A percentile compares a stretch with the other conserved stretches of the same genome.
phyloP scores from a whole-genome alignment of 2,329 filamentous ascomycete species.

The Curvularia sp. region DNA sequence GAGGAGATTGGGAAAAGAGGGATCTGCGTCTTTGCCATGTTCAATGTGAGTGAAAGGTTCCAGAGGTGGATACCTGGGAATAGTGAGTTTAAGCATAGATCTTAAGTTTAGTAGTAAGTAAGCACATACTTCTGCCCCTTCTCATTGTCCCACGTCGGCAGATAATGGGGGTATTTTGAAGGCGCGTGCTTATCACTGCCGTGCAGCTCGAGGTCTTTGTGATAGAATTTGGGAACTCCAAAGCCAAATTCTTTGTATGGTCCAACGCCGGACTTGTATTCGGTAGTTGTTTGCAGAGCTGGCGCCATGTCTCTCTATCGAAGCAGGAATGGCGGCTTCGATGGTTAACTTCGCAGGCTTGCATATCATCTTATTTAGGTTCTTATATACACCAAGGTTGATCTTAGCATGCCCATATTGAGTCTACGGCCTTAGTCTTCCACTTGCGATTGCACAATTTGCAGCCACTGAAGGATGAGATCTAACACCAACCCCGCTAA shows the following conservation, averaged over 20 bases:
- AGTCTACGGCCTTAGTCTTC: not conserved
- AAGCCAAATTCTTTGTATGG: slow-evolving; percentile 54
- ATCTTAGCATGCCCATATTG: not conserved
- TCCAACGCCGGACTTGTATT: slow-evolving; percentile 45
- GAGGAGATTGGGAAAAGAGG: slow-evolving; percentile 72
- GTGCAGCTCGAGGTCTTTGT: slow-evolving; percentile 61
- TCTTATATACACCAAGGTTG: not conserved
- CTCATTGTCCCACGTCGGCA: slow-evolving; percentile 74
- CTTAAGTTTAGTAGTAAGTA: not conserved
- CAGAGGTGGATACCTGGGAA: slow-evolving; percentile 65
- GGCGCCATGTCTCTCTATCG: slow-evolving; percentile 50
- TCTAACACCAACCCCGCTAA: slow-evolving; percentile 10
- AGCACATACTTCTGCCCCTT: slow-evolving; percentile 21
- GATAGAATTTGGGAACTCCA: slow-evolving; percentile 52
- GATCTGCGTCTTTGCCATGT: slow-evolving; percentile 77
- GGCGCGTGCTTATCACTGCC: slow-evolving; percentile 62
- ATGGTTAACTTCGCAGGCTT: not conserved
- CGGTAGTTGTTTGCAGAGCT: slow-evolving; percentile 43
- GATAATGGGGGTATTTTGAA: slow-evolving; percentile 73
- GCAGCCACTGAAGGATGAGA: slow-evolving; percentile 12
- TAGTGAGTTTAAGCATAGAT: slow-evolving; percentile 14
- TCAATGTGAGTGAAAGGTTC: slow-evolving; percentile 75
- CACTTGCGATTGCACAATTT: not conserved
- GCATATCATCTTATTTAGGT: not conserved
- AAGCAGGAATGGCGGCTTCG: not conserved